Evolutionary conservation across 2,329 filamentous ascomycete species (phyloP).

Genomic region (Botrytis squamosa): DNA sequence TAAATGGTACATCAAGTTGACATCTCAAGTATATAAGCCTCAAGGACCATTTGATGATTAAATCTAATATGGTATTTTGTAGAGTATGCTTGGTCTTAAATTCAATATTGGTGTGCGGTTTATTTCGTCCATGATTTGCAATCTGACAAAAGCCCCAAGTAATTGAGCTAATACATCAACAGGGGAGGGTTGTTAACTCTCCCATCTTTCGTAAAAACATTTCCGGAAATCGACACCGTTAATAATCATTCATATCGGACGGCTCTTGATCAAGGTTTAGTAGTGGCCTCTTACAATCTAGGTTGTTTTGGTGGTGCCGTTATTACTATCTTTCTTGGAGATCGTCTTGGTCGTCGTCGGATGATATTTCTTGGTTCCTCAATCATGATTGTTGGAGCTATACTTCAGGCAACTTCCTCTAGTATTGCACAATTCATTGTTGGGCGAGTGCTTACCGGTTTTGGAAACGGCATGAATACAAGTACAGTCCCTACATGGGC

Average conservation of each 20-base stretch:
- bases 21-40: not conserved
- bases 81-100: not conserved
- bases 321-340: constrained; percentile 29
- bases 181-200: constrained; percentile 48
- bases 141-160: not conserved
- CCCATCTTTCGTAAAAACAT: constrained; percentile 14
- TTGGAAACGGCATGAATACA: constrained; percentile 67
- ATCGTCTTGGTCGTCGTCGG: constrained; percentile 41
- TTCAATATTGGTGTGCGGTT: not conserved
- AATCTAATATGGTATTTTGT: not conserved
- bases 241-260: constrained; percentile 12
- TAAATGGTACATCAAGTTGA: not conserved
- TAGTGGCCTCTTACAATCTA: constrained; percentile 41
- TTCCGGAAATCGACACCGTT: constrained; percentile 24
- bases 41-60: not conserved
- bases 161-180: constrained; percentile 37
- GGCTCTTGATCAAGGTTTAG: constrained; percentile 20
- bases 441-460: constrained; percentile 71
- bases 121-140: not conserved
- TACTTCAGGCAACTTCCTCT: constrained; percentile 40
- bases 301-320: constrained; percentile 50
- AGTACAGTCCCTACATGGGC: constrained; percentile 41
- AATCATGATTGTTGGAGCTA: constrained; percentile 32
- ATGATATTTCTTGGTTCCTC: constrained; percentile 34
- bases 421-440: constrained; percentile 56